phyloP scores from a whole-genome alignment of 2,329 filamentous ascomycete genomes.

The Capronia epimyces region DNA sequence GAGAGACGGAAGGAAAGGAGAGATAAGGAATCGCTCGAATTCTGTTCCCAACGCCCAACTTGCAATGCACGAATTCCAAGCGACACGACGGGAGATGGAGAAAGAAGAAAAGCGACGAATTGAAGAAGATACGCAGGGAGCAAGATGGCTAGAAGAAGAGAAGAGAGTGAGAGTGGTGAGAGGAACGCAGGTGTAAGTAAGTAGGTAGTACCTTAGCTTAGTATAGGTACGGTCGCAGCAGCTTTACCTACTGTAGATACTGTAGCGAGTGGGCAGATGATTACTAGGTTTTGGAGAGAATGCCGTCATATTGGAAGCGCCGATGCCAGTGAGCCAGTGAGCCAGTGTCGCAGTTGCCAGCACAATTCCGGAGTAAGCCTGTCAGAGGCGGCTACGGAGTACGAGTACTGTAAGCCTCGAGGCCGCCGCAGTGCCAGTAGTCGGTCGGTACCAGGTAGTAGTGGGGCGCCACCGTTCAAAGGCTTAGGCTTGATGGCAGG shows the following conservation, averaged over 20 bases:
- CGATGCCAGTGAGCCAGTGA: background rate
- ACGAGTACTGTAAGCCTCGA: too few relatives aligned
- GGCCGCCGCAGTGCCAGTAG: too few relatives aligned
- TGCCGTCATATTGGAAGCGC: background rate
- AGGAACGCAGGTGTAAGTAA: background rate
- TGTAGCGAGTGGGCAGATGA: background rate
- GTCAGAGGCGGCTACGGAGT: background rate
- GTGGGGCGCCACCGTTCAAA: too few relatives aligned
- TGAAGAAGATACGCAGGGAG: slow-evolving; percentile 13
- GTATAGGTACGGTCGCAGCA: background rate
- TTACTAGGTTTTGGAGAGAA: background rate
- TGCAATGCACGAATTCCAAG: slow-evolving; percentile 29
- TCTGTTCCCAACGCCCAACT: slow-evolving; percentile 28
- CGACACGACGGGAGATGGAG: slow-evolving; percentile 22
- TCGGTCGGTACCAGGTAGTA: background rate
- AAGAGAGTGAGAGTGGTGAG: slow-evolving; percentile 7
- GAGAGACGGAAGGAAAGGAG: slow-evolving; percentile 23
- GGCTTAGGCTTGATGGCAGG: too few relatives aligned
- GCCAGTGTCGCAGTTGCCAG: background rate
- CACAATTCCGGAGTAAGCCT: background rate
- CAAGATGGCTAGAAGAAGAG: slow-evolving; percentile 26
- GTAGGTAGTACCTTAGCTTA: background rate
- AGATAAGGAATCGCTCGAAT: slow-evolving; percentile 28
- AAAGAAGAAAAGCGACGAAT: slow-evolving; percentile 24
- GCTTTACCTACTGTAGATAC: background rate